Conservation (phyloP, 202 grass and related monocot species). For the Saccharum hybrid region DNA sequence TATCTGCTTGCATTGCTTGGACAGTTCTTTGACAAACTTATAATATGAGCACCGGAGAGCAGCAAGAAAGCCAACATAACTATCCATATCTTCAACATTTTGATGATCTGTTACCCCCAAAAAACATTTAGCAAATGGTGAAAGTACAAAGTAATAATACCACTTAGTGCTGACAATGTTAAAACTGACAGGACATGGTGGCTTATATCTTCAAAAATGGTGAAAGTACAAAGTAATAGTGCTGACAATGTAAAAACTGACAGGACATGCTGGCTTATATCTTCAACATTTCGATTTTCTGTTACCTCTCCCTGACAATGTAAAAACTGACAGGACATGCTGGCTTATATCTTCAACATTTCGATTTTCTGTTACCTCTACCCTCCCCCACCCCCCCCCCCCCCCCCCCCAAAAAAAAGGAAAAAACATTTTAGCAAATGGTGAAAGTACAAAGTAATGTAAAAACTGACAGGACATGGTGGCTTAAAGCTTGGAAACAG, state of each 20-base stretch:
- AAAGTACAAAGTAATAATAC: constrained; percentile 24
- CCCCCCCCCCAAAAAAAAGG: too few relatives aligned
- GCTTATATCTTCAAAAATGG: constrained; percentile 47
- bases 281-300: constrained; percentile 30
- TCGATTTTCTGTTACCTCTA: too few relatives aligned
- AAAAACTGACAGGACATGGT: constrained; percentile 21
- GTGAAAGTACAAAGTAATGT: constrained; percentile 20
- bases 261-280: too few relatives aligned
- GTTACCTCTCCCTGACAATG: too few relatives aligned
- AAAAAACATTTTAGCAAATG: constrained; percentile 14
- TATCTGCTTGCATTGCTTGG: constrained; percentile 96
- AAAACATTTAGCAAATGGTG: constrained; percentile 35
- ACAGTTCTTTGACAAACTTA: constrained; percentile 80
- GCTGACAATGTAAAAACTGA: too few relatives aligned
- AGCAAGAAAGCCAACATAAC: constrained; percentile 94
- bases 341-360: too few relatives aligned
- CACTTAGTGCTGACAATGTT: neutral
- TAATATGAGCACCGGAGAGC: constrained; percentile 77
- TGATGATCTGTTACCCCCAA: constrained; percentile 46
- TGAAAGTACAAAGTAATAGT: too few relatives aligned
- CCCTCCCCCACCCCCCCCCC: too few relatives aligned
- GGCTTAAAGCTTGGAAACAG: constrained; percentile 21
- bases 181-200: constrained; percentile 24
- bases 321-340: too few relatives aligned
- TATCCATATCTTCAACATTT: constrained; percentile 82